These are phyloP conservation scores for Suillus hirtellus DNA, from an alignment of 768 basidiomycete genomes.

Conservation along the genomic window DNA sequence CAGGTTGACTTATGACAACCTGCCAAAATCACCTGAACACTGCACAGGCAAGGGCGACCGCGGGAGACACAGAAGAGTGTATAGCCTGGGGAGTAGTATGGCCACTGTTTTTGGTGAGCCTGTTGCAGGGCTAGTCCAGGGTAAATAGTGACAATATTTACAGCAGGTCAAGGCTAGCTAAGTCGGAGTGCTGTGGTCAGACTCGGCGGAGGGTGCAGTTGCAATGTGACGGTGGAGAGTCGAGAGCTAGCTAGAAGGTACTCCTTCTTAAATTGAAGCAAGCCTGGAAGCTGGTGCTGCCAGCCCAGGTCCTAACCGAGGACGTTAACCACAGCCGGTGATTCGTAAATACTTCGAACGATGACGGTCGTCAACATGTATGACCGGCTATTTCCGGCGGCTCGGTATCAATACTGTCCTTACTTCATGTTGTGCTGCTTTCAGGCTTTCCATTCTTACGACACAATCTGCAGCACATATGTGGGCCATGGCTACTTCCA, in stretches of 20 bases:
- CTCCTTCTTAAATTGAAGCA: not conserved
- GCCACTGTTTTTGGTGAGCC: not conserved
- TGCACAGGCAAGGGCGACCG: not conserved
- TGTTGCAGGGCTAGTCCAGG: not conserved
- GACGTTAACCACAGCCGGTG: no score
- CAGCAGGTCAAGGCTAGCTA: not conserved
- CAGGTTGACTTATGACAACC: not conserved
- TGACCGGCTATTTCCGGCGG: no score
- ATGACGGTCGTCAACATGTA: no score
- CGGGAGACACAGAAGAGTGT: not conserved
- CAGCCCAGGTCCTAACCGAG: no score
- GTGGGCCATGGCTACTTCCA: no score
- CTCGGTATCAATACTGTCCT: no score
- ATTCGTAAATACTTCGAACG: no score
- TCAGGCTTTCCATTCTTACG: no score
- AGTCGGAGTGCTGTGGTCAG: not conserved
- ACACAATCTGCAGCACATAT: no score
- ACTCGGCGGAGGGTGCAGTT: not conserved
- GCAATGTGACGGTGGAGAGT: not conserved
- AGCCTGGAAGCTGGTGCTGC: not conserved
- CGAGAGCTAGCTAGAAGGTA: not conserved
- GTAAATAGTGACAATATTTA: no score
- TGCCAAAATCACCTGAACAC: no score
- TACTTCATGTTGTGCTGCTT: no score
- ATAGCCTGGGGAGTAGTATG: not conserved